These are phyloP conservation scores for Paramarasmius palmivorus DNA, from an alignment of 1,284 basidiomycete genomes.

Conservation along the genomic window DNA sequence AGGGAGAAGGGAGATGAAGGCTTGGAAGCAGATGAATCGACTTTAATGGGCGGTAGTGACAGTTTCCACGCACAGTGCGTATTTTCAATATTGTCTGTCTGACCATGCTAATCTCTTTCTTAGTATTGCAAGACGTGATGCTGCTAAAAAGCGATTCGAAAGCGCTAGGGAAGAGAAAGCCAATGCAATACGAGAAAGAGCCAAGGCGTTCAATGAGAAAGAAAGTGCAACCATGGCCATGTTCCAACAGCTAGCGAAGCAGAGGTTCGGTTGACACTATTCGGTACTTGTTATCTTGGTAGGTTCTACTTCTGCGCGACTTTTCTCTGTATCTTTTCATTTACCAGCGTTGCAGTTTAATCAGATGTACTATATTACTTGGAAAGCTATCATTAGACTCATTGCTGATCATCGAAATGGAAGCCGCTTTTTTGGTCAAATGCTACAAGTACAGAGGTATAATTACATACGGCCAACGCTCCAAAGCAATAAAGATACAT, in stretches of 20 bases:
- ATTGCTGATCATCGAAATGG: no score
- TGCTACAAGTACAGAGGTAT: no score
- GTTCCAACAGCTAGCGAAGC: constrained; percentile 78
- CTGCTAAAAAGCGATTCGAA: constrained; percentile 55
- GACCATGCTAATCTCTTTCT: constrained; percentile 11
- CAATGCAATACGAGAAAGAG: constrained; percentile 51
- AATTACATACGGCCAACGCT: no score
- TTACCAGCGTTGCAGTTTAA: not conserved
- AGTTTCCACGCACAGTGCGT: constrained; percentile 72
- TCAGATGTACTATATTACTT: no score
- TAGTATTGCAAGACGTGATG: constrained; percentile 67
- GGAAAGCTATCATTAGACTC: no score
- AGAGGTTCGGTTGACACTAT: constrained; percentile 54
- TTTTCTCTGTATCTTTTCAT: not conserved
- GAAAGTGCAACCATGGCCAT: constrained; percentile 83
- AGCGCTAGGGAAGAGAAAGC: constrained; percentile 51
- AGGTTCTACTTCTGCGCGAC: not conserved
- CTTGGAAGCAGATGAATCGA: constrained; percentile 65
- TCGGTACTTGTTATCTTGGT: not conserved
- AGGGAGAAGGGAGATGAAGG: constrained; percentile 73
- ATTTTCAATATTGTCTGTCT: constrained; percentile 17
- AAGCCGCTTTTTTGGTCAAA: no score
- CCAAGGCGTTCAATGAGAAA: constrained; percentile 60
- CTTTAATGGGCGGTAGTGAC: constrained; percentile 71
- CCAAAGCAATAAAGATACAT: no score